Conservation (phyloP, 202 grass and related monocot genomes). For the Hordeum pubiflorum region DNA sequence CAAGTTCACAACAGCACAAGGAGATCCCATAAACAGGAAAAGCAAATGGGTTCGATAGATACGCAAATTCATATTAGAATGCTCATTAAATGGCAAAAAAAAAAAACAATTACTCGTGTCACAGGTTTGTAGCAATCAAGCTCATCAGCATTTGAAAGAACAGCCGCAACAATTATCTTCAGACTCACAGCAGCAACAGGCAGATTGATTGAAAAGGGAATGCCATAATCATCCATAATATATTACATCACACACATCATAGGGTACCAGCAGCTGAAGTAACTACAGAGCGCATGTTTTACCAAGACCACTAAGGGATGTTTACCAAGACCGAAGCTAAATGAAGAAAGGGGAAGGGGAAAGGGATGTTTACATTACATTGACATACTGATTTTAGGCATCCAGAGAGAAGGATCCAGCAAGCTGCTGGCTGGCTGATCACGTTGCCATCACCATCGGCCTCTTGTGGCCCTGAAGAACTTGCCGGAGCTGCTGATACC, state of each 20-base stretch:
- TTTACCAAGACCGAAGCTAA: background rate
- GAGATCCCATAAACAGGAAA: background rate
- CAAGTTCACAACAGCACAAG: background rate
- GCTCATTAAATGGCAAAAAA: background rate
- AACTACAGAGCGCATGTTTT: background rate
- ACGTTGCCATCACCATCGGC: constrained; percentile 48
- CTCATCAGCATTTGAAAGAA: background rate
- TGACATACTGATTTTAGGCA: background rate
- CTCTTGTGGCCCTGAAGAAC: constrained; percentile 61
- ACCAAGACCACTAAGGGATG: background rate
- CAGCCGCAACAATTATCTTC: background rate
- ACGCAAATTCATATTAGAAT: background rate
- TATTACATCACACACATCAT: constrained; percentile 21
- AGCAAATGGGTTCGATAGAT: background rate
- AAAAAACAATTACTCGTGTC: background rate
- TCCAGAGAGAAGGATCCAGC: constrained; percentile 9
- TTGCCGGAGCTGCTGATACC: constrained; percentile 65
- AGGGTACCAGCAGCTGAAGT: background rate
- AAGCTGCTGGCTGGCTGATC: constrained; percentile 1
- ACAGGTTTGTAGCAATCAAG: background rate
- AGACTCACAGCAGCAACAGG: background rate
- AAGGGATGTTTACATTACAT: background rate
- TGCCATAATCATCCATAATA: background rate
- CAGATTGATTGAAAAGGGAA: background rate
- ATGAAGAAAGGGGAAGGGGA: background rate